Conservation (phyloP, 371 early-diverging fungal genomes). For the Mortierella sp. region DNA sequence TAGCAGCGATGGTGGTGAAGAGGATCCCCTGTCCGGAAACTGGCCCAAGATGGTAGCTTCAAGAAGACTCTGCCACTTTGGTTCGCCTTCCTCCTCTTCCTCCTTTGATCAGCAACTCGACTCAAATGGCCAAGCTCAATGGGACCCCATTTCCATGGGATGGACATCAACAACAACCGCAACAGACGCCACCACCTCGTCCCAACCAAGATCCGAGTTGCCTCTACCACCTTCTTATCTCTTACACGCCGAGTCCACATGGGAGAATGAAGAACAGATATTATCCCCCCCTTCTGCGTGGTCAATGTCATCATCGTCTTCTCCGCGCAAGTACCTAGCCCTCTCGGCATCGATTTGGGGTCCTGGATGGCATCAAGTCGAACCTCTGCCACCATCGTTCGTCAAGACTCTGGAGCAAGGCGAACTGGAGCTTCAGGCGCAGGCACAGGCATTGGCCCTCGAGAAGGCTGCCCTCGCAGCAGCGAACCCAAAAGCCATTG, state of each 20-base stretch:
- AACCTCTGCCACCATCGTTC: conserved; percentile 45
- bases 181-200: neutral
- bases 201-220: conserved; percentile 10
- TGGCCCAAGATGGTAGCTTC: conserved; percentile 20
- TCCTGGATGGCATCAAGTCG: conserved; percentile 53
- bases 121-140: neutral
- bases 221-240: conserved; percentile 3
- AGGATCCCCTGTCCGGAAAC: conserved; percentile 6
- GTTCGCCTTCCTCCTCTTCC: neutral
- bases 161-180: neutral
- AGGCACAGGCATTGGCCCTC: conserved; percentile 22
- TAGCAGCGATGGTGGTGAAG: conserved; percentile 17
- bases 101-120: neutral
- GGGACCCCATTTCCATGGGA: neutral
- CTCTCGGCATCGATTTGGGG: conserved; percentile 52
- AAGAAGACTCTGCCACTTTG: neutral
- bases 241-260: neutral
- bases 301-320: neutral
- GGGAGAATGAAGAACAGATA: neutral
- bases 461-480: conserved; percentile 32
- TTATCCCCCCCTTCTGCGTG: neutral
- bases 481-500: conserved; percentile 26
- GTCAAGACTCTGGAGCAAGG: conserved; percentile 32
- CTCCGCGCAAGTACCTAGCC: conserved; percentile 26
- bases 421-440: conserved; percentile 34